A percentile compares a stretch with the other conserved stretches of the same genome.
These are phyloP conservation scores for Saccharomycopsis vini DNA, from an alignment of 805 yeast genomes.

Conservation along the genomic window DNA sequence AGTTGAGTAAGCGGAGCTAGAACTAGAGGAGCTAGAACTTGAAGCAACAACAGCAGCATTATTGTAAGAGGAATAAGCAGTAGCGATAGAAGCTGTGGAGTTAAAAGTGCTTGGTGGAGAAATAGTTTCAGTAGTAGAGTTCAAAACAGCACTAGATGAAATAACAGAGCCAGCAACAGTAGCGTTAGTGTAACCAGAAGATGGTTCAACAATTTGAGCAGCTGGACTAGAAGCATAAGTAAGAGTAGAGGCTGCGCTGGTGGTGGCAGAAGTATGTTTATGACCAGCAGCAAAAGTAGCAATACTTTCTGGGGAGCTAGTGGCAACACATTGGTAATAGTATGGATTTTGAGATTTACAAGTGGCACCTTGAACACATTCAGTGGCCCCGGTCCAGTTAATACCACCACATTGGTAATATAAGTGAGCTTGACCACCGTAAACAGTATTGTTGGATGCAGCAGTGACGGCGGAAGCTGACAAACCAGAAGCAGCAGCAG, in stretches of 20 bases:
- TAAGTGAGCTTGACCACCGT: neutral
- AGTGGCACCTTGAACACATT: neutral
- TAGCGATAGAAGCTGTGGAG: neutral
- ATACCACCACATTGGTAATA: neutral
- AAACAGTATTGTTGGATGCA: neutral
- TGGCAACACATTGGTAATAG: slow-evolving; percentile 1
- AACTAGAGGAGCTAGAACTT: neutral
- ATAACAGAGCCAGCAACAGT: neutral
- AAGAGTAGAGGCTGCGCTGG: neutral
- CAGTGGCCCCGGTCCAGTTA: neutral
- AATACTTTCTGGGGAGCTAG: neutral
- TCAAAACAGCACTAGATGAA: neutral
- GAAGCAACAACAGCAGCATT: neutral
- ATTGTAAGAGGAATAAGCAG: neutral
- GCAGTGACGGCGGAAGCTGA: neutral
- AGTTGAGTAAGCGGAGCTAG: neutral
- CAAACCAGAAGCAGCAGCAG: neutral
- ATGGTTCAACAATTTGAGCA: neutral
- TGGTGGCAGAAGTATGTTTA: neutral
- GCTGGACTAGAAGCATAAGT: neutral
- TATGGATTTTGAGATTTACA: neutral
- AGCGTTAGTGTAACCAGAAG: neutral
- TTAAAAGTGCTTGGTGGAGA: neutral
- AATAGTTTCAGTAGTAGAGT: neutral
- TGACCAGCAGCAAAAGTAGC: neutral